phyloP scores from a whole-genome alignment of 1,284 basidiomycete species.

The Cerrena zonata region DNA sequence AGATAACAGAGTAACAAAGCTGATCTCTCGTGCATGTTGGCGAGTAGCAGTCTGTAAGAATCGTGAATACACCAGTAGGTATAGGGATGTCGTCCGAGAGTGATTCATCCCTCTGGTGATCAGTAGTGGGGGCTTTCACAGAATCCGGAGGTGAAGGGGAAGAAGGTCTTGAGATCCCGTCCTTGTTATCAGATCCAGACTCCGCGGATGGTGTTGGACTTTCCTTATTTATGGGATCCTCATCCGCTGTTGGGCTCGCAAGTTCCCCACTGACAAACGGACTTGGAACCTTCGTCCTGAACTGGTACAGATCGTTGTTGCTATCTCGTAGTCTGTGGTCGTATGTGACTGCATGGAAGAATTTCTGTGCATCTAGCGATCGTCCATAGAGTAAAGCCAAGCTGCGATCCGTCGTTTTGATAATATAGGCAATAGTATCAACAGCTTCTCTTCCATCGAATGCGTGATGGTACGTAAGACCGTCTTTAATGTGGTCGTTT shows the following conservation, averaged over 20 bases:
- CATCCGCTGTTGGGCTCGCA: constrained; percentile 30
- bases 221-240: constrained; percentile 32
- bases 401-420: constrained; percentile 96
- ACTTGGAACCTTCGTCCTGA: constrained; percentile 68
- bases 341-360: constrained; percentile 99
- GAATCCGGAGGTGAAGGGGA: constrained; percentile 35
- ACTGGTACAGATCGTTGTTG: constrained; percentile 88
- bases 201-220: constrained; percentile 36
- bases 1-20: constrained; percentile 95
- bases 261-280: constrained; percentile 77
- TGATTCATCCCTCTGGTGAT: constrained; percentile 38
- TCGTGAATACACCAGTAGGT: constrained; percentile 93
- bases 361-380: constrained; percentile 95
- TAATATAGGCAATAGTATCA: constrained; percentile 93
- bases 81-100: constrained; percentile 63
- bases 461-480: constrained; percentile 89
- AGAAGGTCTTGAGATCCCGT: constrained; percentile 31
- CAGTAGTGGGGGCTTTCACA: constrained; percentile 18
- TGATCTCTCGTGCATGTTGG: constrained; percentile 92
- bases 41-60: constrained; percentile 96
- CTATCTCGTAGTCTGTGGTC: constrained; percentile 93
- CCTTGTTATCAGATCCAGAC: constrained; percentile 33
- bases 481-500: constrained; percentile 85
- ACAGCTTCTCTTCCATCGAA: constrained; percentile 98
- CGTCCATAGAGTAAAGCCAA: constrained; percentile 90